Conservation (phyloP, 2,329 filamentous ascomycete species). For the Pseudocercospora macadamiae region DNA sequence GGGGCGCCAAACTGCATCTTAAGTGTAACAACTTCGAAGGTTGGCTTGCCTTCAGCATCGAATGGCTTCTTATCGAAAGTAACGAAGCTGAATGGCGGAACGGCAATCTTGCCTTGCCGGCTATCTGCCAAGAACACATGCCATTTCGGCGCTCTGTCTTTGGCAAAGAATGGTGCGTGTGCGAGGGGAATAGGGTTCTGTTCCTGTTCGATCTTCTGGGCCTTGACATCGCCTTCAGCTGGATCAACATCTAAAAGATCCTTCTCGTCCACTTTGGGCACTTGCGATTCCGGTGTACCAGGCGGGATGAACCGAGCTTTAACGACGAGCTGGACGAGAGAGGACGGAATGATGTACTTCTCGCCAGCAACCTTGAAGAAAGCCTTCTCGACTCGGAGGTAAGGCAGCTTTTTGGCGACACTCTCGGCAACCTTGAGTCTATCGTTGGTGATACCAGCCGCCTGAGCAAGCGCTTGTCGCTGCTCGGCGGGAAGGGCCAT, state of each 20-base stretch:
- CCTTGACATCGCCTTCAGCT: conserved; percentile 88
- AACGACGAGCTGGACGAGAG: conserved; percentile 89
- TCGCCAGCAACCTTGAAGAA: conserved; percentile 99
- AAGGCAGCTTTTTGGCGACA: conserved; percentile 82
- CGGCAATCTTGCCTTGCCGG: conserved; percentile 93
- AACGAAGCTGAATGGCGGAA: conserved; percentile 93
- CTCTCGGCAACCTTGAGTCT: conserved; percentile 76
- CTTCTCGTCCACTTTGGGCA: conserved; percentile 73
- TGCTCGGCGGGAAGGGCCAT: conserved; percentile 80
- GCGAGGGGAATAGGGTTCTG: conserved; percentile 80
- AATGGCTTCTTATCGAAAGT: conserved; percentile 90
- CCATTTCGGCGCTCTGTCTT: conserved; percentile 89
- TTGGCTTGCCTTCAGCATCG: conserved; percentile 75
- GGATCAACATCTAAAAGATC: conserved; percentile 92
- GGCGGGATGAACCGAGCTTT: conserved; percentile 94
- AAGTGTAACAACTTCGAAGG: conserved; percentile 91
- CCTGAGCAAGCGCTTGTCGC: conserved; percentile 72
- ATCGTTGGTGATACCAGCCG: conserved; percentile 69
- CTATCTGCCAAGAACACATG: conserved; percentile 92
- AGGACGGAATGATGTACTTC: conserved; percentile 86
- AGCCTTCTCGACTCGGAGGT: conserved; percentile 81
- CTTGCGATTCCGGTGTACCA: conserved; percentile 64
- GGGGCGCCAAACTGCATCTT: conserved; percentile 97
- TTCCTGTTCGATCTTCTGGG: conserved; percentile 68
- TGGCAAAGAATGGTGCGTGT: conserved; percentile 85